A percentile compares a stretch with the other conserved stretches of the same genome.
Evolutionary conservation across 2,329 filamentous ascomycete species (phyloP).

Genomic region (Aspergillus sp.): DNA sequence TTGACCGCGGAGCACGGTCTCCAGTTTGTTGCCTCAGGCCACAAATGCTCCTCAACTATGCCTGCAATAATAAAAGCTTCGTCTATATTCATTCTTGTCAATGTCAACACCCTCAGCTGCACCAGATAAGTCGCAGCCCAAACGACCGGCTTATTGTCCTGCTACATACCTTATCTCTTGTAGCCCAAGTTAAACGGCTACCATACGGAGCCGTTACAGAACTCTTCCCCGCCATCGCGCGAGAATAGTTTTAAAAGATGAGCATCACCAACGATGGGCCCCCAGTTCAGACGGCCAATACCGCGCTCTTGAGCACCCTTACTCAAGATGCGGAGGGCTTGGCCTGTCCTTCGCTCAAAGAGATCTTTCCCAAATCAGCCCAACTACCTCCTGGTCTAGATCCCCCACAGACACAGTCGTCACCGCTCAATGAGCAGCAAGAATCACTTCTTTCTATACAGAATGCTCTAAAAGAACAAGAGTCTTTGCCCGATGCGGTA

Average conservation of each 20-base stretch:
- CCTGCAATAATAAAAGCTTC: no score
- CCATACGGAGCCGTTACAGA: not conserved
- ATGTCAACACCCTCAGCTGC: no score
- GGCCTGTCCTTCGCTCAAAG: slow-evolving; percentile 30
- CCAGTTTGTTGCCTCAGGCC: not conserved
- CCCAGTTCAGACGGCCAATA: not conserved
- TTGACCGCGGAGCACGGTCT: slow-evolving; percentile 5
- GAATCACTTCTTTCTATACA: slow-evolving; percentile 38
- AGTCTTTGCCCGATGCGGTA: slow-evolving; percentile 30
- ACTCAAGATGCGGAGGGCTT: slow-evolving; percentile 12
- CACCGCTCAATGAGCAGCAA: slow-evolving; percentile 38
- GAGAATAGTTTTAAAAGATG: slow-evolving; percentile 3
- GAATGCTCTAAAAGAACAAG: slow-evolving; percentile 31
- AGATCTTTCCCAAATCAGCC: slow-evolving; percentile 32
- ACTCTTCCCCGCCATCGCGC: not conserved
- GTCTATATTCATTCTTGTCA: no score
- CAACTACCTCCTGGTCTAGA: slow-evolving; percentile 28
- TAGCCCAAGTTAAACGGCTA: not conserved
- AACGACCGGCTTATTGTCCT: not conserved
- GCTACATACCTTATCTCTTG: no score
- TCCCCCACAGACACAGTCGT: slow-evolving; percentile 19
- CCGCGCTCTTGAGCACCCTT: not conserved
- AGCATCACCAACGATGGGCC: not conserved
- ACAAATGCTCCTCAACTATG: no score
- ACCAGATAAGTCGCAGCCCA: not conserved